Base-by-base conservation (phyloP, 2,329 filamentous ascomycete species). In the Colletotrichum filicis region DNA sequence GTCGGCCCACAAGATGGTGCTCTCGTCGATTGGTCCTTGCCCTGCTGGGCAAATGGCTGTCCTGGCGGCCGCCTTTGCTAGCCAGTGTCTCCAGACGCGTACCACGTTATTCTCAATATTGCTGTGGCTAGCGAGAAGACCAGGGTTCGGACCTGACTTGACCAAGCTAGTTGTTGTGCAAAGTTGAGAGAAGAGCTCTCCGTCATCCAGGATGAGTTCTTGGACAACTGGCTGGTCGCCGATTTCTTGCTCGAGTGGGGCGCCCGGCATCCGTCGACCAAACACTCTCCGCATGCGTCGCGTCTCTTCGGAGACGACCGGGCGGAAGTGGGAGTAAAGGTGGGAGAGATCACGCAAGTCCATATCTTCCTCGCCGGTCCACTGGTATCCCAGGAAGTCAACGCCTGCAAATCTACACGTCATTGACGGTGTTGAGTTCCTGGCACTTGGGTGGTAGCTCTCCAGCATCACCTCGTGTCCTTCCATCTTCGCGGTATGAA, bases 161-260 rank as follows among this genome's bases (percentile, higher is more conserved):
- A 94, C 91, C 49, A 97, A 82, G 77, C 92, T 94, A 8, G 89
- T 89, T 28, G 90, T 85, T 5, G 90, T 88, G 79, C 92, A 93
- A 12, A 97, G 86, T 81, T 97, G 94, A 1, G 92, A 91, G 79
- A 96, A 95, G 22, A 91, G 83, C 81, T 95, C 93, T 74, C 90
- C 88, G 1, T 88, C 88, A 75, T 95, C 94, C 1, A 97, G 84
- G 58, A 86, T 85, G 55, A 96, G 79, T 9, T 88, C 88, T 71
- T 93, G 89, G 16, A 84, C 87, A 1, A 92, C 88, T 8, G 85
- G 80, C 30, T 87, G 83, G 32, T 83, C 81, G 35, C 79, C 77
- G 71, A 76, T 75, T 71, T 75, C 46, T 73, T 75, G 68, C 7
- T 85, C 84, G 14, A 35, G 32, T 5, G 60, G 46, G 8, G 37